phyloP scores from a whole-genome alignment of 164 flowering plant genomes.

The Magnolia officinalis region DNA sequence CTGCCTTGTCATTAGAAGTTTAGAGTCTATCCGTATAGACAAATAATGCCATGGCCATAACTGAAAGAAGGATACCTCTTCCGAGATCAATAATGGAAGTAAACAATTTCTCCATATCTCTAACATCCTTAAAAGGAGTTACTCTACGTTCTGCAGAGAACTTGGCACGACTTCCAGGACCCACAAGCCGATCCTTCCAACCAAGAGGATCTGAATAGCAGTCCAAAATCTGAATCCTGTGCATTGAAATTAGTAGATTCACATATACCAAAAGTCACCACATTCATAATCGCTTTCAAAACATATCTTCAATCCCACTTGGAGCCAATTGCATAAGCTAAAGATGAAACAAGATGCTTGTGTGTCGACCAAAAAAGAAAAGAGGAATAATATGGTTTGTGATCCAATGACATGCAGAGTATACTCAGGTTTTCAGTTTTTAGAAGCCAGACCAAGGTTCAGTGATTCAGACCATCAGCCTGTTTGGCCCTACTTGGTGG shows the following conservation, averaged over 20 bases:
- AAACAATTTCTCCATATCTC: constrained; percentile 53
- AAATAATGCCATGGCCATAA: neutral
- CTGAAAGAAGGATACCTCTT: constrained; percentile 43
- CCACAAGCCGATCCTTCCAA: constrained; percentile 56
- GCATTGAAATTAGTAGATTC: neutral
- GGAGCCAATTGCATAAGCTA: too few relatives aligned
- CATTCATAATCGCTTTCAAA: neutral
- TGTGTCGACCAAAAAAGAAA: neutral
- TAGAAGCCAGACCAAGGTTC: too few relatives aligned
- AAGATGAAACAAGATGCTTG: neutral
- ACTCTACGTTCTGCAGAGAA: constrained; percentile 15
- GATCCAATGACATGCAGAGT: neutral
- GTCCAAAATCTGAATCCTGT: constrained; percentile 76
- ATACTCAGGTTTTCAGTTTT: too few relatives aligned
- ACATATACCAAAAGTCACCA: neutral
- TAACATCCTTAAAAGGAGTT: constrained; percentile 46
- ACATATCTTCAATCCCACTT: neutral
- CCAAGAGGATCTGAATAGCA: constrained; percentile 92
- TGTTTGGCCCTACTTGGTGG: too few relatives aligned
- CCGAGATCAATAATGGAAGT: constrained; percentile 53
- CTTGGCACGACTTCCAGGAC: constrained; percentile 13
- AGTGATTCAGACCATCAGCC: too few relatives aligned
- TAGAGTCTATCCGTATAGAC: neutral
- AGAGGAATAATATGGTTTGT: neutral
- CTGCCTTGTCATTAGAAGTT: neutral